phyloP scores from a whole-genome alignment of 352 stramenopile genomes.

The Globisporangium cederbergense region DNA sequence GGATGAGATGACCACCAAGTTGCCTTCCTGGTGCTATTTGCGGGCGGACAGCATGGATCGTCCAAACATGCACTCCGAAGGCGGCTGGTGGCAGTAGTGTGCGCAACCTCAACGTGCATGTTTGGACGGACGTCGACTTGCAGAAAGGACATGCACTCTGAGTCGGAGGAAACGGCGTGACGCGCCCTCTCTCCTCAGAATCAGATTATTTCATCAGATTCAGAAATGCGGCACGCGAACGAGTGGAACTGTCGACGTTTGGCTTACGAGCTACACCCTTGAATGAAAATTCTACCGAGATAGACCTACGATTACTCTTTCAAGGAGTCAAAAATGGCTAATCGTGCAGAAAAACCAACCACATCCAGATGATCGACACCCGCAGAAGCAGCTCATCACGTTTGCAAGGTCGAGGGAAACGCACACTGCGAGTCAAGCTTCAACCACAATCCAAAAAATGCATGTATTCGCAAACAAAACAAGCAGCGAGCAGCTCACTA shows the following conservation, averaged over 20 bases:
- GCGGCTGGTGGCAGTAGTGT: constrained; percentile 13
- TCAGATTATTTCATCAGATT: not conserved
- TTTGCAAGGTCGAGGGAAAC: not conserved
- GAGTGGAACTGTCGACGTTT: not conserved
- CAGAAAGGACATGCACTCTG: not conserved
- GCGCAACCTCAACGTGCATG: constrained; percentile 10
- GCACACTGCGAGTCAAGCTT: not conserved
- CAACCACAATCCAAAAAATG: not conserved
- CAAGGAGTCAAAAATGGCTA: not conserved
- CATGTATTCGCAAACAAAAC: not conserved
- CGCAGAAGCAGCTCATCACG: not conserved
- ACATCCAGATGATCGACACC: not conserved
- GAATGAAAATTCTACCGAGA: not conserved
- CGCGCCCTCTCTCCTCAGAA: not conserved
- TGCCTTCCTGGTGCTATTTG: not conserved
- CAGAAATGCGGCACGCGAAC: not conserved
- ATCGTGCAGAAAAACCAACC: not conserved
- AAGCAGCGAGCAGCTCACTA: not conserved
- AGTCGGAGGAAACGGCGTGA: not conserved
- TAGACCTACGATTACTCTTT: not conserved
- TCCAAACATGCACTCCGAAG: not conserved
- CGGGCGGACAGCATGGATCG: not conserved
- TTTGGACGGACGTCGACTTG: constrained; percentile 12
- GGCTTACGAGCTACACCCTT: not conserved
- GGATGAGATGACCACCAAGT: constrained; percentile 6